Conservation (phyloP, 2,329 filamentous ascomycete species). For the Daldinia sp. region DNA sequence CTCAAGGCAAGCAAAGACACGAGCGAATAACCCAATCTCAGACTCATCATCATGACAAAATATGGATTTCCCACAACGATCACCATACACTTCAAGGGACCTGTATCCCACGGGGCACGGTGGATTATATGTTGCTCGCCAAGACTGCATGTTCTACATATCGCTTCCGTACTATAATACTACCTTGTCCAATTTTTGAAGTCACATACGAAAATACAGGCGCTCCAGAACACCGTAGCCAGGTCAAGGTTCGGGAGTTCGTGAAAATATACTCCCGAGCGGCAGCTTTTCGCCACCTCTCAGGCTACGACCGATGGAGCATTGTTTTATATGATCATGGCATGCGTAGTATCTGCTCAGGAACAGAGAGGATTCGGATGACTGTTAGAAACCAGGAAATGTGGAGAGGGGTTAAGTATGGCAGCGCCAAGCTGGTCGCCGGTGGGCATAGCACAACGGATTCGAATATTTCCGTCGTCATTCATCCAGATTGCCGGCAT, state of each 20-base stretch:
- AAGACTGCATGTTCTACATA: conserved; percentile 15
- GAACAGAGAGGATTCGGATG: background rate
- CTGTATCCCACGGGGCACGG: conserved; percentile 9
- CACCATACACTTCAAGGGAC: conserved; percentile 19
- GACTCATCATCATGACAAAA: conserved; percentile 33
- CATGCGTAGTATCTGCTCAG: conserved; percentile 12
- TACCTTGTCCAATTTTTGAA: conserved; percentile 3
- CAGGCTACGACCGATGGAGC: conserved; percentile 13
- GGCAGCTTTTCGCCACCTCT: conserved; percentile 39
- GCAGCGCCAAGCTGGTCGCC: conserved; percentile 19
- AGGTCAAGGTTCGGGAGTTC: conserved; percentile 16
- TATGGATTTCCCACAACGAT: conserved; percentile 11
- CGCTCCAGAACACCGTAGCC: conserved; percentile 11
- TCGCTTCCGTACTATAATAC: conserved; percentile 16
- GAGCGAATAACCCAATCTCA: conserved; percentile 30
- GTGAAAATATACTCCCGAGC: conserved; percentile 39
- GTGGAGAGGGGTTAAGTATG: conserved; percentile 17
- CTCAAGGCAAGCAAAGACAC: conserved; percentile 41
- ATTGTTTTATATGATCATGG: conserved; percentile 5
- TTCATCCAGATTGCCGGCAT: conserved; percentile 39
- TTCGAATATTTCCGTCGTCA: conserved; percentile 28
- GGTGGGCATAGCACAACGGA: conserved; percentile 2
- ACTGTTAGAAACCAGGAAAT: background rate
- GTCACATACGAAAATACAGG: conserved; percentile 29
- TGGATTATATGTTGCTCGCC: conserved; percentile 25